Conservation (phyloP, 2,329 filamentous ascomycete species). For the Ophiostoma australiae region DNA sequence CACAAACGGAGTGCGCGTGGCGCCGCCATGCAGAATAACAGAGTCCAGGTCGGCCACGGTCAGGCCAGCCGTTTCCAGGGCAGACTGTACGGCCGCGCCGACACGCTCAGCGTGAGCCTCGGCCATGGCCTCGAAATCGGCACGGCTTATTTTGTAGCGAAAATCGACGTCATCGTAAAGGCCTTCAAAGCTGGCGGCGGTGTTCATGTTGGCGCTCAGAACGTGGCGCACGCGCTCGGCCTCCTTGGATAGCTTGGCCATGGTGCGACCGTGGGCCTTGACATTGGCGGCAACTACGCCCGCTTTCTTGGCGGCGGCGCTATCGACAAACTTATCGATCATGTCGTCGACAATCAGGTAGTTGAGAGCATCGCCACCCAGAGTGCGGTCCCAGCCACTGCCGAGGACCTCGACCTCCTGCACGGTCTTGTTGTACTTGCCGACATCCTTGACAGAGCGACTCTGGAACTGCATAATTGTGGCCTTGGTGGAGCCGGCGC, state of each 20-base stretch:
- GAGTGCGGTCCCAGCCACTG: constrained; percentile 78
- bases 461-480: constrained; percentile 87
- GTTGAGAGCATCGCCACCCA: constrained; percentile 88
- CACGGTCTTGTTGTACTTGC: constrained; percentile 91
- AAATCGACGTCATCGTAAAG: constrained; percentile 91
- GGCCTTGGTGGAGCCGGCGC: constrained; percentile 87
- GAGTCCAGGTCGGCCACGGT: constrained; percentile 74
- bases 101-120: constrained; percentile 65
- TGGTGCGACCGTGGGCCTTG: constrained; percentile 71
- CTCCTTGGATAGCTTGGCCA: constrained; percentile 89
- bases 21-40: constrained; percentile 88
- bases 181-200: constrained; percentile 74
- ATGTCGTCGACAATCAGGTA: constrained; percentile 85
- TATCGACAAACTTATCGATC: constrained; percentile 70
- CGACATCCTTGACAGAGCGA: constrained; percentile 81
- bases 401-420: constrained; percentile 91
- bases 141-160: constrained; percentile 77
- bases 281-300: constrained; percentile 59
- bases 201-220: constrained; percentile 86
- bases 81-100: constrained; percentile 62
- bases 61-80: constrained; percentile 68
- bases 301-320: constrained; percentile 60
- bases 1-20: constrained; percentile 86
- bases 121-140: constrained; percentile 75
- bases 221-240: constrained; percentile 82